phyloP scores from a whole-genome alignment of 2,329 filamentous ascomycete species.

The Thielaviopsis euricoi region DNA sequence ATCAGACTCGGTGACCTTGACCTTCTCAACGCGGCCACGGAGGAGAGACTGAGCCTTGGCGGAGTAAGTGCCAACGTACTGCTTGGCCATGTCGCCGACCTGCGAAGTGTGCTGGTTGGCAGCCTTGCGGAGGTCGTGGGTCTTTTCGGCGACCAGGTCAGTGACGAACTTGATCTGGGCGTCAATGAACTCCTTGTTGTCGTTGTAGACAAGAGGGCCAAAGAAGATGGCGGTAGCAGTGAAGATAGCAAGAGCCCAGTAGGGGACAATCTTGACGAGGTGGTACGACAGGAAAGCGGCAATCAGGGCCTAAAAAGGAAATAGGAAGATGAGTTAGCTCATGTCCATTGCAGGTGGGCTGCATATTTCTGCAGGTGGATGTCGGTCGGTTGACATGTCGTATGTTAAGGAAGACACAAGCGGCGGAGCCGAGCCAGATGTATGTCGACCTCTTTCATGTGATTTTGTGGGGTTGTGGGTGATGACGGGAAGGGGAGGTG shows the following conservation, averaged over 20 bases:
- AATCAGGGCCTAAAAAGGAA: conserved; percentile 32
- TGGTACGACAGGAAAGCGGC: conserved; percentile 49
- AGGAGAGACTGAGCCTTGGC: conserved; percentile 50
- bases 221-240: conserved; percentile 43
- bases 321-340: not conserved
- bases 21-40: conserved; percentile 29
- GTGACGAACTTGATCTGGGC: conserved; percentile 40
- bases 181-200: conserved; percentile 56
- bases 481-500: not conserved
- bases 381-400: too few relatives aligned
- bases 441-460: not conserved
- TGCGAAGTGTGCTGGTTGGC: conserved; percentile 48
- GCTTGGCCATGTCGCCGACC: conserved; percentile 46
- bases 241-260: conserved; percentile 51
- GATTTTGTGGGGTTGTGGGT: not conserved
- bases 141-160: conserved; percentile 44
- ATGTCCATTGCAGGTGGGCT: too few relatives aligned
- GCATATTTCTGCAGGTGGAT: too few relatives aligned
- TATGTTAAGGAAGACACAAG: too few relatives aligned
- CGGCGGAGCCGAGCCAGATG: not conserved
- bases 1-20: conserved; percentile 20
- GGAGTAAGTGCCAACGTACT: conserved; percentile 52
- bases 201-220: conserved; percentile 45
- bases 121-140: conserved; percentile 42
- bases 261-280: conserved; percentile 51